Evolutionary conservation across 2,329 filamentous ascomycete genomes (phyloP).

Genomic region (Botrytis paeoniae): DNA sequence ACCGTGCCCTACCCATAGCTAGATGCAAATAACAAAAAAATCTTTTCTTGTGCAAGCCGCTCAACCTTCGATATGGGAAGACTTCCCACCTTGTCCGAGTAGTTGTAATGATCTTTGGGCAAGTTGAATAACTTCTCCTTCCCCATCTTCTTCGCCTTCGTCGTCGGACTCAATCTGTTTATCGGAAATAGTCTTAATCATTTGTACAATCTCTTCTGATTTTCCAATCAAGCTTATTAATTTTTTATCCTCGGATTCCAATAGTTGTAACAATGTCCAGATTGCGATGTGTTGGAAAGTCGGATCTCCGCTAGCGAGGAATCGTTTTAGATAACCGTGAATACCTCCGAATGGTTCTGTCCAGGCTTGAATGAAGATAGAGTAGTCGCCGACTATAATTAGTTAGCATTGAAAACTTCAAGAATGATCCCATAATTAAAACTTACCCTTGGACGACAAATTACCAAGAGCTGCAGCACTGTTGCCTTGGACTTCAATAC

Average conservation of each 20-base stretch:
- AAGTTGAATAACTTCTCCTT: slow-evolving; percentile 87
- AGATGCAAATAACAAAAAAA: slow-evolving; percentile 38
- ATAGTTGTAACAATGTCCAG: slow-evolving; percentile 92
- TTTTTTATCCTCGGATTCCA: slow-evolving; percentile 90
- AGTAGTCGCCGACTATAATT: slow-evolving; percentile 86
- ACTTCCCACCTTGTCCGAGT: slow-evolving; percentile 73
- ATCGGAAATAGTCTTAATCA: slow-evolving; percentile 89
- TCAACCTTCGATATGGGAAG: slow-evolving; percentile 75
- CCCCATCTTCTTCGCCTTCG: slow-evolving; percentile 83
- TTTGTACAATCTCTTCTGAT: slow-evolving; percentile 85
- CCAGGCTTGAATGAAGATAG: slow-evolving; percentile 95
- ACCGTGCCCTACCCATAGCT: slow-evolving; percentile 36
- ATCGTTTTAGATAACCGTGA: slow-evolving; percentile 89
- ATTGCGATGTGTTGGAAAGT: slow-evolving; percentile 99
- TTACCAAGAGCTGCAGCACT: slow-evolving; percentile 95
- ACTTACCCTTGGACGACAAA: slow-evolving; percentile 88
- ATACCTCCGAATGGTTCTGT: slow-evolving; percentile 88
- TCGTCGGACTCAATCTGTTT: slow-evolving; percentile 84
- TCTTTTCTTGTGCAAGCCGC: slow-evolving; percentile 29
- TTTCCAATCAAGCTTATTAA: slow-evolving; percentile 86
- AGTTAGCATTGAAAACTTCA: slow-evolving; percentile 34
- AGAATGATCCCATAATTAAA: slow-evolving; percentile 1
- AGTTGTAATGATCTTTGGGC: slow-evolving; percentile 88
- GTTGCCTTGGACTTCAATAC: slow-evolving; percentile 97
- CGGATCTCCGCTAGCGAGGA: slow-evolving; percentile 88